Base-by-base conservation (phyloP, 2,329 filamentous ascomycete genomes). In the Aspergillus fumigatus region DNA sequence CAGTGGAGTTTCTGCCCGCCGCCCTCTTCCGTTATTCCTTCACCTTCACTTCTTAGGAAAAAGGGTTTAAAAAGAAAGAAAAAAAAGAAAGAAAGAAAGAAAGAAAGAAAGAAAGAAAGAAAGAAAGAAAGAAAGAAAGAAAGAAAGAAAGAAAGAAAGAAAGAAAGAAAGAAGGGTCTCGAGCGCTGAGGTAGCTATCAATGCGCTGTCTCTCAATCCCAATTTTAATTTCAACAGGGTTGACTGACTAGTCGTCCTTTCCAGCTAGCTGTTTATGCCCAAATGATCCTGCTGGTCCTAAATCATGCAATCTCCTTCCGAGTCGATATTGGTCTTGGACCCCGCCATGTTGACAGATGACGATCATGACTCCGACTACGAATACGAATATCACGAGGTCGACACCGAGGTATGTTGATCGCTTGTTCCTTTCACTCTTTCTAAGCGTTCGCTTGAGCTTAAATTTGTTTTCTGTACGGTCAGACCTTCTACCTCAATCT, bases 401-500 rank as follows among this genome's bases (percentile, higher is more conserved):
- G 78, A 82, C 52, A 81, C 77, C 26, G 82, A 82, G 72, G 82
- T 82, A 66, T 29, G 51, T 48, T 63, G 62, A 23, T 38, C 17
- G 32, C 19, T 25, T 9, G 5, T 29, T 26, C 27, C 23, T 8
- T 40, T 40, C 11, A 47, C 43, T 51, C 52, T 17, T 17, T 35
- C 32, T 6, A 47, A 59, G 51, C 49, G 35, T 50, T 53, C 26
- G 29, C 58, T 58, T 50, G 50, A 51, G 32, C 21, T 27, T 19
- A 19, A 19, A 19, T 45, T 48, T 45, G 58, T 56, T 56, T 26
- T 26, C 50, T 35, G 47, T 53, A 9, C 25, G 40, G 27, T 32
- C 54, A 86, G 76, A 79, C 81, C 55, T 80, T 84, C 63, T 85
- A 84, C 66, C 75, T 87, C 54, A 84, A 83, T 43, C 72, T 87